Percentiles rank a stretch among this genome's conserved stretches.
Evolutionary conservation across 116 monocot species (phyloP).

Genomic region (Posidonia oceanica): DNA sequence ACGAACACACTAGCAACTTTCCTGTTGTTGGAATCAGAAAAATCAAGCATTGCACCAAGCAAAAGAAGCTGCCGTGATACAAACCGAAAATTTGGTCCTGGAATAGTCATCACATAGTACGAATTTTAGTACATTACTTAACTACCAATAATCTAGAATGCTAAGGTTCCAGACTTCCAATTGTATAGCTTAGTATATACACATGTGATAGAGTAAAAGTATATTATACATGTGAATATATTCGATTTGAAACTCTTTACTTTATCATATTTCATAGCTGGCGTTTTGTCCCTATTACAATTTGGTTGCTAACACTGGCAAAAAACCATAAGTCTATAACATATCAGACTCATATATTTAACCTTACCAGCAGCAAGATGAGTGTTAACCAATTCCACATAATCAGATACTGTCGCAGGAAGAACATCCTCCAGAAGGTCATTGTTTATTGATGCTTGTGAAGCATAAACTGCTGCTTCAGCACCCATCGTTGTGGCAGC

Average conservation of each 20-base stretch:
- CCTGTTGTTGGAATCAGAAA: slow-evolving; percentile 72
- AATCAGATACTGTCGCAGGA: slow-evolving; percentile 69
- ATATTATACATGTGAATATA: too few species aligned
- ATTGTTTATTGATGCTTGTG: slow-evolving; percentile 78
- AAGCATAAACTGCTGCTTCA: slow-evolving; percentile 86
- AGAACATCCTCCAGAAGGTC: slow-evolving; percentile 74
- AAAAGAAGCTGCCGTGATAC: slow-evolving; percentile 69
- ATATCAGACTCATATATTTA: neutral
- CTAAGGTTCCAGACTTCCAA: too few species aligned
- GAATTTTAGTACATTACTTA: neutral
- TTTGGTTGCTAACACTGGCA: too few species aligned
- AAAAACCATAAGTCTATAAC: neutral
- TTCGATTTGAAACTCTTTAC: too few species aligned
- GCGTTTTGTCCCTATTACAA: too few species aligned
- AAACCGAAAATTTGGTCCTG: slow-evolving; percentile 81
- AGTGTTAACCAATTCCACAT: slow-evolving; percentile 61
- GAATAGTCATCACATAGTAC: slow-evolving; percentile 7
- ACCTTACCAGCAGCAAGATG: slow-evolving; percentile 73
- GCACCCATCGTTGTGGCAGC: slow-evolving; percentile 80
- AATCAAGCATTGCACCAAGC: slow-evolving; percentile 83
- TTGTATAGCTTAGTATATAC: too few species aligned
- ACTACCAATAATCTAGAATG: too few species aligned
- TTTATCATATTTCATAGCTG: too few species aligned
- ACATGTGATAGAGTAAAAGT: too few species aligned
- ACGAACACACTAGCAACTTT: slow-evolving; percentile 66